Conservation (phyloP, 306 rosid genomes). For the Senna tora region DNA sequence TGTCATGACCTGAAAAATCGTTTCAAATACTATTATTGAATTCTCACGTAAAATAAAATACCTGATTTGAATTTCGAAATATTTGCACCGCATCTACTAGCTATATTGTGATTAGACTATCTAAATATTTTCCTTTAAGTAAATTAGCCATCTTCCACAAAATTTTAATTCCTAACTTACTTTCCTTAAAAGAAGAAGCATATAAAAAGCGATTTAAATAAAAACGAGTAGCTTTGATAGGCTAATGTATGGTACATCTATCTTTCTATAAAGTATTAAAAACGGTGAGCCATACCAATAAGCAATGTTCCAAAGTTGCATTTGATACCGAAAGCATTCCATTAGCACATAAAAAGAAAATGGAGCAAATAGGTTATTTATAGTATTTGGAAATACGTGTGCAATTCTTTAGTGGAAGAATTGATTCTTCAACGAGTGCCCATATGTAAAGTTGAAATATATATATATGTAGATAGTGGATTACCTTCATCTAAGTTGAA, state of each 20-base stretch:
- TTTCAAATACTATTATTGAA: too few relatives aligned
- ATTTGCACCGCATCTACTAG: too few relatives aligned
- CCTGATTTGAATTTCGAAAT: too few relatives aligned
- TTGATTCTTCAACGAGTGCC: not conserved
- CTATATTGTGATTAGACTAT: too few relatives aligned
- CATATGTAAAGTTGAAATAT: not conserved
- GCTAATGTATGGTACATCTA: not conserved
- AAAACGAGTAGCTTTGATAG: not conserved
- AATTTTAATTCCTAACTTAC: not conserved
- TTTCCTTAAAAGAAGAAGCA: not conserved
- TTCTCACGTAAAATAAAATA: too few relatives aligned
- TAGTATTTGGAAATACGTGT: not conserved
- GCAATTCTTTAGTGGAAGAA: not conserved
- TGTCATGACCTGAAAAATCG: too few relatives aligned
- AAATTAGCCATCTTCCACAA: not conserved
- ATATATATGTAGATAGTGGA: too few relatives aligned
- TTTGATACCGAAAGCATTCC: not conserved
- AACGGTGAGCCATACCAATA: not conserved
- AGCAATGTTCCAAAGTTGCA: not conserved
- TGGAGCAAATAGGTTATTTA: not conserved
- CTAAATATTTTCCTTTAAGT: not conserved
- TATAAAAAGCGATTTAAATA: not conserved
- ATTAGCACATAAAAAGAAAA: not conserved
- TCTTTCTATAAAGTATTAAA: not conserved
- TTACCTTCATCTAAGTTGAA: not conserved